phyloP scores from a whole-genome alignment of 2,329 filamentous ascomycete genomes.

The Microdochium bolleyi region DNA sequence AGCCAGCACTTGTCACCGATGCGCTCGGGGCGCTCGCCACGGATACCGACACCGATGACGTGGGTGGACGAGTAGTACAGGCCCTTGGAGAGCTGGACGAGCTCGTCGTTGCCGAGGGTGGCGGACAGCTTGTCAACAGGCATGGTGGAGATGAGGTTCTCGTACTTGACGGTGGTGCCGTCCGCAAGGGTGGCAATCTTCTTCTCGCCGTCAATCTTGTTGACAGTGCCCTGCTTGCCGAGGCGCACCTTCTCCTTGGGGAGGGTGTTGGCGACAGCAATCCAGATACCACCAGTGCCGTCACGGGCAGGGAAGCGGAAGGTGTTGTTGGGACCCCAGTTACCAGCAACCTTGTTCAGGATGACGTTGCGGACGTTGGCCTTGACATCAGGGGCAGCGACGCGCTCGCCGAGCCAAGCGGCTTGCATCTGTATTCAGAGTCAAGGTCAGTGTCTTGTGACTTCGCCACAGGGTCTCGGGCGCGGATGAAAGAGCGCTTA shows the following conservation, averaged over 20 bases:
- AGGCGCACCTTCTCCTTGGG: slow-evolving; percentile 88
- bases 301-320: slow-evolving; percentile 96
- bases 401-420: slow-evolving; percentile 95
- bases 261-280: slow-evolving; percentile 86
- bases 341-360: slow-evolving; percentile 88
- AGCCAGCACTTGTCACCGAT: slow-evolving; percentile 99
- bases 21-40: slow-evolving; percentile 82
- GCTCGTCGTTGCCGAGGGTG: slow-evolving; percentile 79
- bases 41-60: slow-evolving; percentile 92
- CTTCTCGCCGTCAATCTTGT: slow-evolving; percentile 76
- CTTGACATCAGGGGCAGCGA: slow-evolving; percentile 95
- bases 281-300: slow-evolving; percentile 98
- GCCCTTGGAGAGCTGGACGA: slow-evolving; percentile 75
- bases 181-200: slow-evolving; percentile 78
- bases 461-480: neutral
- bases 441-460: slow-evolving; percentile 1
- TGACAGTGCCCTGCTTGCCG: slow-evolving; percentile 75
- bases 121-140: slow-evolving; percentile 82
- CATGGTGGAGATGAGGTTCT: slow-evolving; percentile 95
- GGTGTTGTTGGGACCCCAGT: slow-evolving; percentile 96
- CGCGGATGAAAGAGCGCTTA: slow-evolving; percentile 33
- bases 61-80: slow-evolving; percentile 97
- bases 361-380: slow-evolving; percentile 88
- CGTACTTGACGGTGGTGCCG: slow-evolving; percentile 82
- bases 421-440: slow-evolving; percentile 77